These are phyloP conservation scores for Cafeteria roenbergensis DNA, from an alignment of 108 stramenopile species.

Conservation along the genomic window DNA sequence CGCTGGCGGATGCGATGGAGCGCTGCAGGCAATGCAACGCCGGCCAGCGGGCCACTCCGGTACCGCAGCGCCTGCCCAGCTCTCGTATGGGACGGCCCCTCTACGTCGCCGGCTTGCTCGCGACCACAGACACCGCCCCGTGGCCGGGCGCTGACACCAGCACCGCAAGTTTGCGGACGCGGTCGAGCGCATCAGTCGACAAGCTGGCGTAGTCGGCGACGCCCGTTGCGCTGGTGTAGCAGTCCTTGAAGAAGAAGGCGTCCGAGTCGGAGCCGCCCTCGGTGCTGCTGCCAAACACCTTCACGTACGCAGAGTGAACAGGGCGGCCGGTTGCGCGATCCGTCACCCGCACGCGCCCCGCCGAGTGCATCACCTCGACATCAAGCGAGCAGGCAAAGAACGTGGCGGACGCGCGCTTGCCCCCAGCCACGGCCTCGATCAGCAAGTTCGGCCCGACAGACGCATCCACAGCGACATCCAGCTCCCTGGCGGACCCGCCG, in stretches of 20 bases:
- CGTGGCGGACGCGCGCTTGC: neutral
- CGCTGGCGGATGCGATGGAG: too few species aligned
- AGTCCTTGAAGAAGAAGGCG: slow-evolving; percentile 8
- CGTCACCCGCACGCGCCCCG: neutral
- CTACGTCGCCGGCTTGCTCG: too few species aligned
- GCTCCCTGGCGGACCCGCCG: too few species aligned
- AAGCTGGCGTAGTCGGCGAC: neutral
- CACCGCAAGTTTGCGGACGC: neutral
- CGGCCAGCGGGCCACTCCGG: too few species aligned
- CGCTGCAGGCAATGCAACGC: too few species aligned
- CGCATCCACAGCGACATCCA: too few species aligned
- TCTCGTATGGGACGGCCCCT: too few species aligned
- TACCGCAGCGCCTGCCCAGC: too few species aligned
- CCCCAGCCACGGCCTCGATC: neutral
- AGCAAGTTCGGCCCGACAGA: neutral
- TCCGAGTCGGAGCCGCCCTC: neutral
- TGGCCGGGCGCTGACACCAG: too few species aligned
- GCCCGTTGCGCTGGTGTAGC: neutral
- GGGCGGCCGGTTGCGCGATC: neutral
- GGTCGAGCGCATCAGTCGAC: slow-evolving; percentile 1
- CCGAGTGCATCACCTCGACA: neutral
- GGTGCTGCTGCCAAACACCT: neutral
- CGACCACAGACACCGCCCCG: too few species aligned
- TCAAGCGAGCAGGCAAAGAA: neutral
- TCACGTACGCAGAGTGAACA: neutral